phyloP scores from a whole-genome alignment of 2,329 filamentous ascomycete species.

The Cordyceps cateniannulata region DNA sequence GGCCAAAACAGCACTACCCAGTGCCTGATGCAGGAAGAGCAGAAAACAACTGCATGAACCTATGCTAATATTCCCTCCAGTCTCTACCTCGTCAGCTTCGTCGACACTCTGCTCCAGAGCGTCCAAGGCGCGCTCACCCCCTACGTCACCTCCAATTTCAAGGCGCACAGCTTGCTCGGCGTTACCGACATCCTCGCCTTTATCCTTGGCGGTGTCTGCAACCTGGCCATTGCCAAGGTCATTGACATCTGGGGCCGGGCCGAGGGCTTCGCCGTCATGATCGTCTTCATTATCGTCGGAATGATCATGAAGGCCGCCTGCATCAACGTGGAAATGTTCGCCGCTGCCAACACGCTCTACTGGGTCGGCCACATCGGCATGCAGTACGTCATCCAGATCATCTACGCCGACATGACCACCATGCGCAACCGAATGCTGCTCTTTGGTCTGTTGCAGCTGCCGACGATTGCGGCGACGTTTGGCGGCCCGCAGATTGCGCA shows the following conservation, averaged over 20 bases:
- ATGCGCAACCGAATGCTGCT: constrained; percentile 37
- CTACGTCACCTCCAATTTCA: constrained; percentile 61
- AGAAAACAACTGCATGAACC: not conserved
- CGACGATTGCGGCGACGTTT: constrained; percentile 39
- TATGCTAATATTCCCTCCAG: constrained; percentile 18
- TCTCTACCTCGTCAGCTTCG: constrained; percentile 33
- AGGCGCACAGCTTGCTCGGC: constrained; percentile 58
- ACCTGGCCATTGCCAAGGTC: constrained; percentile 39
- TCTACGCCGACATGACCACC: constrained; percentile 37
- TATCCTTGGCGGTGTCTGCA: constrained; percentile 32
- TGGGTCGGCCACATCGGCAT: constrained; percentile 47
- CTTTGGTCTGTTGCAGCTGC: constrained; percentile 36
- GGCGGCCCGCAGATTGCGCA: constrained; percentile 35
- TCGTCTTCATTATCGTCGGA: constrained; percentile 40
- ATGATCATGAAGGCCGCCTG: constrained; percentile 59
- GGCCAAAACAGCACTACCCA: not conserved
- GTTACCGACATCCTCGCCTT: constrained; percentile 56
- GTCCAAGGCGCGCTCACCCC: constrained; percentile 46
- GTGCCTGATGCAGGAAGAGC: too few species aligned
- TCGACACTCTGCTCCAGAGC: constrained; percentile 29
- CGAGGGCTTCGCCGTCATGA: constrained; percentile 37
- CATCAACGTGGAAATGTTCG: constrained; percentile 50
- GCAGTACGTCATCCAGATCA: constrained; percentile 33
- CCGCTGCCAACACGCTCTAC: constrained; percentile 57
- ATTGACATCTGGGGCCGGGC: constrained; percentile 44